These are phyloP conservation scores for Groenewaldozyma tartarivorans DNA, from an alignment of 805 yeast species.

Conservation along the genomic window DNA sequence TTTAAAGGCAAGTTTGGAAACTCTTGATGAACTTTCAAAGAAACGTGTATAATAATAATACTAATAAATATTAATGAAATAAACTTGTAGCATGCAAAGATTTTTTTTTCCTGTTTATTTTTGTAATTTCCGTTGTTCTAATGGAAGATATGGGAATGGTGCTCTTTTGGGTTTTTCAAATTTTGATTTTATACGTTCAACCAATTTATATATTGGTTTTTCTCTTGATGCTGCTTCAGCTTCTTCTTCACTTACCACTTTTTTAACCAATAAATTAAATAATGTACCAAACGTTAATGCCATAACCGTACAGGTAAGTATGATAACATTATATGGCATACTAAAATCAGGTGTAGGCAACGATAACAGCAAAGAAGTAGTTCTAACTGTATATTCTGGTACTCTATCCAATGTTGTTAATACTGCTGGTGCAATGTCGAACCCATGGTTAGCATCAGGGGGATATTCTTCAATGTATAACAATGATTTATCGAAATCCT, in stretches of 20 bases:
- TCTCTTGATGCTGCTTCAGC: slow-evolving; percentile 9
- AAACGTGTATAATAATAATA: slow-evolving; percentile 4
- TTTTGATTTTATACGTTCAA: neutral
- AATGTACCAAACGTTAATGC: slow-evolving; percentile 83
- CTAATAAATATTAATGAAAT: neutral
- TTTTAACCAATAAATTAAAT: slow-evolving; percentile 67
- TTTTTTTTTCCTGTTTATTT: neutral
- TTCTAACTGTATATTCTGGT: slow-evolving; percentile 35
- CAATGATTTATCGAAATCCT: slow-evolving; percentile 80
- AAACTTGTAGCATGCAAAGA: neutral
- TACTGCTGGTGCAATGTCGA: slow-evolving; percentile 87
- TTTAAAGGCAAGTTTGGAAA: slow-evolving; percentile 16
- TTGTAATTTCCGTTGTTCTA: neutral
- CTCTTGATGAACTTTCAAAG: slow-evolving; percentile 15
- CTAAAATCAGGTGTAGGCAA: slow-evolving; percentile 96
- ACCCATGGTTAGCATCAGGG: slow-evolving; percentile 99
- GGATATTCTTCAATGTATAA: slow-evolving; percentile 86
- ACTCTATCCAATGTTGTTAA: slow-evolving; percentile 42
- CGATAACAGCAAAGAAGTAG: slow-evolving; percentile 77
- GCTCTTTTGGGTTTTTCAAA: slow-evolving; percentile 9
- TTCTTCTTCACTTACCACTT: slow-evolving; percentile 67
- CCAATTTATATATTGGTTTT: slow-evolving; percentile 7
- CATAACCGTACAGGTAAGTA: slow-evolving; percentile 86
- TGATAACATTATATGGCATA: slow-evolving; percentile 97
- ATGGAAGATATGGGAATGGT: slow-evolving; percentile 9